Conservation (phyloP, 2,329 filamentous ascomycete genomes). For the Aspergillus ibericus region DNA sequence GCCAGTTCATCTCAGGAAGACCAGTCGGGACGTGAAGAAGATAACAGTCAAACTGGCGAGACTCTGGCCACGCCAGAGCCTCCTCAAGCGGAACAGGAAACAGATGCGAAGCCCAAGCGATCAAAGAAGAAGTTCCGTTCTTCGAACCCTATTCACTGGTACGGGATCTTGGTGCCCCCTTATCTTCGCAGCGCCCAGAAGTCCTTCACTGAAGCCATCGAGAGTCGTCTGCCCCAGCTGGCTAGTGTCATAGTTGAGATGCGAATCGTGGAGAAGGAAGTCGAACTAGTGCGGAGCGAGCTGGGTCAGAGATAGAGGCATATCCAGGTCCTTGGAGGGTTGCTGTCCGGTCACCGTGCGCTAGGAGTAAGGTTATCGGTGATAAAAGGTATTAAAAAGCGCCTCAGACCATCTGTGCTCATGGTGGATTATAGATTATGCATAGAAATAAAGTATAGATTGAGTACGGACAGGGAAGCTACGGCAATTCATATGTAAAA, state of each 20-base stretch:
- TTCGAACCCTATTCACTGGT: conserved; percentile 50
- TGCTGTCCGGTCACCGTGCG: neutral
- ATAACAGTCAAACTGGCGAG: neutral
- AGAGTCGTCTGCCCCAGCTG: conserved; percentile 37
- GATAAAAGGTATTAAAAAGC: neutral
- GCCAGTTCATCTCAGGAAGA: neutral
- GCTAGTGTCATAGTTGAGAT: conserved; percentile 42
- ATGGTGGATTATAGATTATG: neutral
- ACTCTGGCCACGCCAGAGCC: conserved; percentile 5
- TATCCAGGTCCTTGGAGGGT: neutral
- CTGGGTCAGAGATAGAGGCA: conserved; percentile 17
- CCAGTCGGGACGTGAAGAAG: neutral
- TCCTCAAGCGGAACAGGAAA: conserved; percentile 1
- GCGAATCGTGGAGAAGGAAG: conserved; percentile 41
- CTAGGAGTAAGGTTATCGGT: neutral
- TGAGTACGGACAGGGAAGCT: neutral
- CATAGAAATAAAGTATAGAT: neutral
- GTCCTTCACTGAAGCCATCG: conserved; percentile 44
- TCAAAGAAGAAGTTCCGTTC: conserved; percentile 30
- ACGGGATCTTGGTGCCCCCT: conserved; percentile 49
- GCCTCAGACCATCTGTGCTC: neutral
- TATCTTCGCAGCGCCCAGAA: conserved; percentile 46
- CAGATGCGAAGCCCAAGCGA: conserved; percentile 16
- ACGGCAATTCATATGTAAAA: neutral
- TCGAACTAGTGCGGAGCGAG: conserved; percentile 31